phyloP scores from a whole-genome alignment of 2,329 filamentous ascomycete genomes.

The Emmonsiellopsis sp. region DNA sequence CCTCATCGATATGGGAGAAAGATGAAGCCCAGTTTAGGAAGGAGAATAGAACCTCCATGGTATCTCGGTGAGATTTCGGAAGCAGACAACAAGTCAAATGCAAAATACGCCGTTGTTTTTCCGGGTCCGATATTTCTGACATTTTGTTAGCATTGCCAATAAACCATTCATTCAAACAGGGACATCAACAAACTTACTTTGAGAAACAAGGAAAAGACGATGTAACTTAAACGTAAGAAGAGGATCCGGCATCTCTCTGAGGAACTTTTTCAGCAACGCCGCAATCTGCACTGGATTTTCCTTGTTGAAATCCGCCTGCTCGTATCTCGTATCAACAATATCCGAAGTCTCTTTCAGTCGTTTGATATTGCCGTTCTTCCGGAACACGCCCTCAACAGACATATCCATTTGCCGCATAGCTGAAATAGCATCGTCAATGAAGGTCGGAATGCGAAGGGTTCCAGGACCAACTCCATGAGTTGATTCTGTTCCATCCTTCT shows the following conservation, averaged over 20 bases:
- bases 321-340: constrained; percentile 75
- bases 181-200: constrained; percentile 47
- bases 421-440: constrained; percentile 88
- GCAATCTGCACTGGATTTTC: constrained; percentile 91
- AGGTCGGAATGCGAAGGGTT: constrained; percentile 78
- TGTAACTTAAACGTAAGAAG: constrained; percentile 93
- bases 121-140: constrained; percentile 65
- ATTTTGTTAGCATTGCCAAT: constrained; percentile 7
- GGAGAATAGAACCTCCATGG: constrained; percentile 86
- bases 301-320: constrained; percentile 74
- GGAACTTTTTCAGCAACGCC: constrained; percentile 87
- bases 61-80: constrained; percentile 86
- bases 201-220: constrained; percentile 77
- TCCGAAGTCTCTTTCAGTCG: constrained; percentile 80
- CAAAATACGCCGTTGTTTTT: constrained; percentile 72
- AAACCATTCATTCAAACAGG: constrained; percentile 8
- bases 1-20: constrained; percentile 94
- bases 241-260: constrained; percentile 88
- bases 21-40: constrained; percentile 97
- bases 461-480: constrained; percentile 93
- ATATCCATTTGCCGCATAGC: constrained; percentile 99
- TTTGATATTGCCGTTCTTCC: constrained; percentile 98
- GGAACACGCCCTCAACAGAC: constrained; percentile 95
- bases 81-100: constrained; percentile 88
- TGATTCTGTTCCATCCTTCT: constrained; percentile 92